These are phyloP conservation scores for Aulographum hederae DNA, from an alignment of 2,329 filamentous ascomycete species.

Conservation along the genomic window DNA sequence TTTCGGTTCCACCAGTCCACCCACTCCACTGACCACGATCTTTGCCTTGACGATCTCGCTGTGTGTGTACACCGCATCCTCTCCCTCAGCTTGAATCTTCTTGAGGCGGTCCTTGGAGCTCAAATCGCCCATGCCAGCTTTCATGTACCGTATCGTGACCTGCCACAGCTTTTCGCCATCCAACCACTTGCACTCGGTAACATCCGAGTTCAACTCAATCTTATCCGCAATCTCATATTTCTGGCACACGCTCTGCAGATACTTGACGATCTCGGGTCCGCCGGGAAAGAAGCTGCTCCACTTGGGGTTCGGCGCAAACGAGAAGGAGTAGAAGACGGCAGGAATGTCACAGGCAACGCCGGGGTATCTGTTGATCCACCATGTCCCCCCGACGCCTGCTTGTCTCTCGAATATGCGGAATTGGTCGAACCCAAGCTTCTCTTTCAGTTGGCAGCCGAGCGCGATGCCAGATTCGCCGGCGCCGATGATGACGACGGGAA, in stretches of 20 bases:
- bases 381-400: conserved; percentile 41
- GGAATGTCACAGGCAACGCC: conserved; percentile 38
- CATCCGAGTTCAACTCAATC: conserved; percentile 38
- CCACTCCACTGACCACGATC: conserved; percentile 35
- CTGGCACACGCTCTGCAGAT: conserved; percentile 34
- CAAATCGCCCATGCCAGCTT: conserved; percentile 35
- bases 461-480: conserved; percentile 44
- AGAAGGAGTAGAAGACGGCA: conserved; percentile 36
- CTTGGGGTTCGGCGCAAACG: conserved; percentile 32
- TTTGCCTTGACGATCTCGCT: conserved; percentile 35
- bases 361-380: conserved; percentile 42
- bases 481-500: conserved; percentile 38
- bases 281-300: conserved; percentile 32
- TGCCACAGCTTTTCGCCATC: conserved; percentile 37
- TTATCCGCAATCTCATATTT: conserved; percentile 35
- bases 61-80: conserved; percentile 27
- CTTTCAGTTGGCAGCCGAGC: conserved; percentile 39
- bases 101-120: conserved; percentile 26
- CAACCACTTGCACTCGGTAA: conserved; percentile 32
- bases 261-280: conserved; percentile 31
- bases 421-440: conserved; percentile 38
- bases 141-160: conserved; percentile 30
- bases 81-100: conserved; percentile 24
- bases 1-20: conserved; percentile 36
- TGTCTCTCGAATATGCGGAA: conserved; percentile 43